A percentile compares a stretch with the other conserved stretches of the same genome.
Conservation (phyloP, 148 eudicot genomes). For the Cornus suecica region DNA sequence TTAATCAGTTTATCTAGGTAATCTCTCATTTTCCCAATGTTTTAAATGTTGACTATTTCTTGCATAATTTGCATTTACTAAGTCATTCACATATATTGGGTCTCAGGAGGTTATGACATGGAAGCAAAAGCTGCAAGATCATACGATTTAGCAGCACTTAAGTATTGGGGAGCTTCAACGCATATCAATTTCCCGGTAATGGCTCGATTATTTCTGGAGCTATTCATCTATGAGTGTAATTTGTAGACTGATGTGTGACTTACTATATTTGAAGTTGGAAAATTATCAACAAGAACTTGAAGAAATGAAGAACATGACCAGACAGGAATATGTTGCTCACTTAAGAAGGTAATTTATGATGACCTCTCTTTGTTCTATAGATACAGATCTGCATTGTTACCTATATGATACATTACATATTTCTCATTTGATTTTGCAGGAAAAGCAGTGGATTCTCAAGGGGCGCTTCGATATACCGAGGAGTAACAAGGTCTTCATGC, state of each 20-base stretch:
- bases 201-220: not conserved
- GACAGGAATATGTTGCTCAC: slow-evolving; percentile 97
- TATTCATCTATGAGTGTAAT: not conserved
- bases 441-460: slow-evolving; percentile 97
- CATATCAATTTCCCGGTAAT: slow-evolving; percentile 85
- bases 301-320: slow-evolving; percentile 90
- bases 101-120: slow-evolving; percentile 85
- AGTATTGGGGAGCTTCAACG: slow-evolving; percentile 92
- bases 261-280: slow-evolving; percentile 54
- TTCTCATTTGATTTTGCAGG: slow-evolving; percentile 32
- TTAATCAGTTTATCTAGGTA: slow-evolving; percentile 80
- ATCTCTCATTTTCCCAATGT: slow-evolving; percentile 12
- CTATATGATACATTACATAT: not conserved
- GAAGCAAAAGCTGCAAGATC: slow-evolving; percentile 95
- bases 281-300: slow-evolving; percentile 79
- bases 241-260: not conserved
- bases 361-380: not conserved
- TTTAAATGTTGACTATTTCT: slow-evolving; percentile 6
- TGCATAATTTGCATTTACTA: not conserved
- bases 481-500: slow-evolving; percentile 72
- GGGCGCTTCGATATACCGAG: slow-evolving; percentile 93
- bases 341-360: slow-evolving; percentile 52
- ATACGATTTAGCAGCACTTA: slow-evolving; percentile 88
- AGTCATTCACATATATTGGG: not conserved
- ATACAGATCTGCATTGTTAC: not conserved